Evolutionary conservation across 2,329 filamentous ascomycete genomes (phyloP).

Genomic region (Colletotrichum kahawae): DNA sequence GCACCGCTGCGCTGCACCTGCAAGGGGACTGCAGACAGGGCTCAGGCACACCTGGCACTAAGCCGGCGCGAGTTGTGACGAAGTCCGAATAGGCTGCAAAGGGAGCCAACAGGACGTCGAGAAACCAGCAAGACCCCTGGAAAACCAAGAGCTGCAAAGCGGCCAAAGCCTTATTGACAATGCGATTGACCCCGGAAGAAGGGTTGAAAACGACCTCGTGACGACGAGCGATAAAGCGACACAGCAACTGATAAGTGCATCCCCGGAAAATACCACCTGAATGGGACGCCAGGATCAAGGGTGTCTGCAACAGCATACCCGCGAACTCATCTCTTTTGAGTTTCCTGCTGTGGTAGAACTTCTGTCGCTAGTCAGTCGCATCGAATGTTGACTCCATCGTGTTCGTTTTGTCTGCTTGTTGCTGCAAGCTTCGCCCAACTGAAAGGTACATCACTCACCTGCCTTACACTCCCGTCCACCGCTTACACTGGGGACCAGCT

Average conservation of each 20-base stretch:
- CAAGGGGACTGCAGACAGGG: slow-evolving; percentile 2
- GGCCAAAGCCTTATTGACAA: background rate
- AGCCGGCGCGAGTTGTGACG: slow-evolving; percentile 1
- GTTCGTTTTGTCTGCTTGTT: background rate
- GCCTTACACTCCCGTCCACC: background rate
- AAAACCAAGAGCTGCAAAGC: background rate
- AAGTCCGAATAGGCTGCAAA: background rate
- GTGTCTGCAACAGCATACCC: background rate
- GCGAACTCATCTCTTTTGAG: slow-evolving; percentile 11
- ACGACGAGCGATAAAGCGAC: background rate
- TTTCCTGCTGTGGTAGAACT: background rate
- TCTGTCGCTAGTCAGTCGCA: background rate
- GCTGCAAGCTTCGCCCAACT: background rate
- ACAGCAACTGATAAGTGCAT: background rate
- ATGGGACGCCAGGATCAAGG: slow-evolving; percentile 14
- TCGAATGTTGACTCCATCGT: background rate
- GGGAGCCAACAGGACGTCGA: background rate
- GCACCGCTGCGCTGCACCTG: background rate
- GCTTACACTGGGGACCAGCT: background rate
- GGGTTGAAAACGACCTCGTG: background rate
- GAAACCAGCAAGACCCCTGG: background rate
- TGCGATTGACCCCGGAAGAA: background rate
- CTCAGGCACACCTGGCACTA: background rate
- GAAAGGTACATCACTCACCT: slow-evolving; percentile 4
- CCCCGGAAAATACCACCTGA: slow-evolving; percentile 18